Conservation (phyloP, 345 rosid species). For the Brassica carinata region DNA sequence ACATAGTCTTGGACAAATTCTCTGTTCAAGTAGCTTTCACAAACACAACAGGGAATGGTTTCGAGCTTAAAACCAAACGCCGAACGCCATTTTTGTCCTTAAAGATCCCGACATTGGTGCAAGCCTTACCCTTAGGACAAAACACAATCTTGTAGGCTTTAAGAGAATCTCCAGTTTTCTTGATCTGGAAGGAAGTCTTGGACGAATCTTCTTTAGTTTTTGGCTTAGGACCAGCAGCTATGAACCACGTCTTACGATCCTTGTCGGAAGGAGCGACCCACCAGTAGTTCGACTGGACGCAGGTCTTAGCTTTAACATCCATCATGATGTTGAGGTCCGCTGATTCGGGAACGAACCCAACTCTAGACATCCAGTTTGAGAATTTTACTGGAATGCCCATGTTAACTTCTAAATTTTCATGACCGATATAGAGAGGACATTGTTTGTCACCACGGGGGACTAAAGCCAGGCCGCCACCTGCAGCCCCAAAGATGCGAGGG, state of each 20-base stretch:
- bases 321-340: not conserved
- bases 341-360: not conserved
- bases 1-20: not conserved
- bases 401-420: not conserved
- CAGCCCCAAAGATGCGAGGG: not conserved
- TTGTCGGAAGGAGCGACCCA: not conserved
- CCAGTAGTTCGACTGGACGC: not conserved
- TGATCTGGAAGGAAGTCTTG: not conserved
- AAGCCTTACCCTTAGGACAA: not conserved
- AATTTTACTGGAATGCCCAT: not conserved
- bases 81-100: not conserved
- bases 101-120: not conserved
- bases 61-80: not conserved
- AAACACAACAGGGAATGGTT: not conserved
- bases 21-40: not conserved
- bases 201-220: slow-evolving; percentile 16
- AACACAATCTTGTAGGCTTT: not conserved
- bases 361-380: not conserved
- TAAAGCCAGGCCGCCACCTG: slow-evolving; percentile 18
- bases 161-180: not conserved
- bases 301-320: not conserved
- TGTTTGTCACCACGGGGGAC: not conserved
- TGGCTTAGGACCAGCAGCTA: slow-evolving; percentile 48
- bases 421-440: not conserved
- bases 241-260: not conserved